A percentile compares a stretch with the other conserved stretches of the same genome.
phyloP scores from a whole-genome alignment of 2,329 filamentous ascomycete species.

The Neurospora sp. region DNA sequence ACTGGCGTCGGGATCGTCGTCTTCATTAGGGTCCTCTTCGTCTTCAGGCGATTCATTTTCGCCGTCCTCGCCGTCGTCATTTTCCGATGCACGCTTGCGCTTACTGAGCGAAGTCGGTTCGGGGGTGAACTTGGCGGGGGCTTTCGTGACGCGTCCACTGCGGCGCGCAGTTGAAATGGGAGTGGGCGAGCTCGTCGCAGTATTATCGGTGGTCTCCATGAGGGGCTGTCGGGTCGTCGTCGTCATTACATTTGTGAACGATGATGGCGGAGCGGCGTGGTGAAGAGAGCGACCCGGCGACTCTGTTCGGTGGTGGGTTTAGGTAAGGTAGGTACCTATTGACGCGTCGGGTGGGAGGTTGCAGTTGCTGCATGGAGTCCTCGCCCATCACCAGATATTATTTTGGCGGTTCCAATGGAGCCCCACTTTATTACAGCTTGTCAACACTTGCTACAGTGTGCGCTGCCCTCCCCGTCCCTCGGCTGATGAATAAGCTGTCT shows the following conservation, averaged over 20 bases:
- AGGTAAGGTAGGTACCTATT: slow-evolving; percentile 12
- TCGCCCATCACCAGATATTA: slow-evolving; percentile 15
- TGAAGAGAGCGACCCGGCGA: slow-evolving; percentile 1
- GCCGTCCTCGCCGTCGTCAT: slow-evolving; percentile 37
- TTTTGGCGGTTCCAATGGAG: slow-evolving; percentile 13
- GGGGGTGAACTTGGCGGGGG: slow-evolving; percentile 49
- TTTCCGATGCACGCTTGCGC: slow-evolving; percentile 44
- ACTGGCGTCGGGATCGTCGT: slow-evolving; percentile 28
- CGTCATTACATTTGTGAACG: slow-evolving; percentile 26
- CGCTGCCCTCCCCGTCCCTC: background rate
- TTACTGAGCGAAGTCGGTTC: slow-evolving; percentile 41
- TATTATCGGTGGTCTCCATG: slow-evolving; percentile 46
- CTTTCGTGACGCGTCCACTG: slow-evolving; percentile 57
- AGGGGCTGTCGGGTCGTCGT: slow-evolving; percentile 33
- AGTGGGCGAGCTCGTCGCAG: slow-evolving; percentile 43
- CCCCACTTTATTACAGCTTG: background rate
- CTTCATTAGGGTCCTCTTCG: slow-evolving; percentile 31
- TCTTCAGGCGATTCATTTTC: slow-evolving; percentile 39
- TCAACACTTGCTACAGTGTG: background rate
- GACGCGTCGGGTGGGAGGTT: slow-evolving; percentile 16
- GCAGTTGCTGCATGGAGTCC: background rate
- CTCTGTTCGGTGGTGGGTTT: slow-evolving; percentile 7
- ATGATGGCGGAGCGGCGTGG: slow-evolving; percentile 6
- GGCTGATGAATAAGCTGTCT: background rate
- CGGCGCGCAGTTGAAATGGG: slow-evolving; percentile 49